Conservation (phyloP, 2,329 filamentous ascomycete species). For the Paecilomyces dactylethromorphus region DNA sequence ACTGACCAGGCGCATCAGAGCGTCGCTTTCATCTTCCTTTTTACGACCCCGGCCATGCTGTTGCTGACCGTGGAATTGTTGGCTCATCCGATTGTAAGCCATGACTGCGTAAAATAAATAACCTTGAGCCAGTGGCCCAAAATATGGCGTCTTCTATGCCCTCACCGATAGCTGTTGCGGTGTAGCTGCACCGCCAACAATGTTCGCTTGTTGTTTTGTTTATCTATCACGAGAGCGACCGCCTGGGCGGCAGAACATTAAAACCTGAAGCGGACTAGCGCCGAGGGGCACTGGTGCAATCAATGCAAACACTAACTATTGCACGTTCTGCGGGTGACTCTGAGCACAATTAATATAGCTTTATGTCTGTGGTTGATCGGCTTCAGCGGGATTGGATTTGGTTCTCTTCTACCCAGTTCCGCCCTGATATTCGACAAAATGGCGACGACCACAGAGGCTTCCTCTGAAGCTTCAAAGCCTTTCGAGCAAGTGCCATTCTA, state of each 20-base stretch:
- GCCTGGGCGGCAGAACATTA: conserved; percentile 9
- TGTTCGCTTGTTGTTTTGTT: conserved; percentile 20
- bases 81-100: conserved; percentile 50
- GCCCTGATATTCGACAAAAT: conserved; percentile 12
- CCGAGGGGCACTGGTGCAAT: conserved; percentile 28
- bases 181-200: neutral
- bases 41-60: conserved; percentile 43
- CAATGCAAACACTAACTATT: conserved; percentile 26
- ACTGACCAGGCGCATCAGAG: conserved; percentile 51
- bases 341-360: neutral
- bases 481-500: conserved; percentile 28
- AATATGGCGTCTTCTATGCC: no score
- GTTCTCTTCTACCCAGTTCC: neutral
- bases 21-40: conserved; percentile 53
- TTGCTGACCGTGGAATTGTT: conserved; percentile 45
- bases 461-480: conserved; percentile 20
- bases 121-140: conserved; percentile 5
- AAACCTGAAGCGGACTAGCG: conserved; percentile 23
- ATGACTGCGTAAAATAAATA: conserved; percentile 21
- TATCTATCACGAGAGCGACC: conserved; percentile 13
- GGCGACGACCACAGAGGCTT: conserved; percentile 18
- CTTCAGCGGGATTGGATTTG: neutral
- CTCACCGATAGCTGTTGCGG: neutral
- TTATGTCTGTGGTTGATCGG: neutral
- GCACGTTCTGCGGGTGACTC: neutral